Evolutionary conservation across 805 yeast species (phyloP), one percentile per base, ranked within the genome.

Genomic region (Groenewaldozyma tartarivorans): DNA sequence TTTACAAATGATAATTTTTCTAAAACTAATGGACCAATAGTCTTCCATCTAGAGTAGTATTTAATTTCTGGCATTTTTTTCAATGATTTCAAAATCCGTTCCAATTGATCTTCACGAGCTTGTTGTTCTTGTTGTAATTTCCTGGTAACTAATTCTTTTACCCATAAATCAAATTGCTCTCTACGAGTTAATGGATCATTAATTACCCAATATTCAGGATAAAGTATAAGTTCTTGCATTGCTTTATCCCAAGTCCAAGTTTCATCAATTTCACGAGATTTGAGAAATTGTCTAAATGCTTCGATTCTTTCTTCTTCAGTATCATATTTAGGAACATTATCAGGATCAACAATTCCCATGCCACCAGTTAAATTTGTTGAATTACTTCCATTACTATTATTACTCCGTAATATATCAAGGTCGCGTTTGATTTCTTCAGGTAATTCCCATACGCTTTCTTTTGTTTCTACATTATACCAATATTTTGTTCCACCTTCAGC

Each of bases 401-500:
- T 13, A 7, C 7, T 24, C 13, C 29, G 29, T 13, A 9, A 7
- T 9, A 24, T 13, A 7, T 24, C 29, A 7, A 24, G 13, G n/a
- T n/a, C n/a, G n/a, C n/a, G n/a, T 24, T 57, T 56, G 4, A 74
- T 65, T 24, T 69, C 78, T 1, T 56, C 65, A 0, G 95, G 95
- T n/a, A 74, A 59, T 16, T 78, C 82, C 96, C 96, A 88, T 0
- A 79, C 77, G 16, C 92, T 79, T 51, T 77, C 77, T 4, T 75
- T 71, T 0, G 90, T 74, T 20, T 60, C 59, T 11, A 68, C 63
- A 53, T 82, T 81, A 59, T 79, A 79, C 64, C 82, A 87, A 58
- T 86, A 86, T 16, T 67, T 64, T 39, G 63, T 63, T 2, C 88
- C 87, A 4, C 72, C 78, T 9, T 71, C 71, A 0, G 79, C 67